Conservation (phyloP, 129 eudicot genomes). For the Kitagawia praeruptora region DNA sequence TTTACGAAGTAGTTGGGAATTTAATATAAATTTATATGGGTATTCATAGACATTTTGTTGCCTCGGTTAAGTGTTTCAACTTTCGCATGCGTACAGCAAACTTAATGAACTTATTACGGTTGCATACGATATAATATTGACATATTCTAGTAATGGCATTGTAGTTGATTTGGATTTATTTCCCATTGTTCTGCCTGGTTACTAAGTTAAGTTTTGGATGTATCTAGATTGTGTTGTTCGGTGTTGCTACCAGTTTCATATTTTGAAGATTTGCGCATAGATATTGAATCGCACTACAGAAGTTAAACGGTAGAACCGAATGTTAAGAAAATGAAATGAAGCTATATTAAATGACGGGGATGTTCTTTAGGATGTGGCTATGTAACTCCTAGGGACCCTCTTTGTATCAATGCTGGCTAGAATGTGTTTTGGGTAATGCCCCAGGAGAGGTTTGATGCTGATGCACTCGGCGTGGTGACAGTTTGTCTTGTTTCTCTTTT, state of each 20-base stretch:
- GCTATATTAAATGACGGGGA: background rate
- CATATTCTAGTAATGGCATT: background rate
- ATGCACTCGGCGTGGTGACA: constrained; percentile 99
- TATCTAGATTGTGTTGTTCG: background rate
- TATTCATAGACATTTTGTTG: too few relatives aligned
- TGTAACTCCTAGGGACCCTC: background rate
- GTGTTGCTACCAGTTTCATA: background rate
- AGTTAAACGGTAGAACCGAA: background rate
- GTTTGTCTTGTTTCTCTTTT: constrained; percentile 57
- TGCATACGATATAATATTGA: background rate
- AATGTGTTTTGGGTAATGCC: constrained; percentile 8
- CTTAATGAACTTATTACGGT: background rate
- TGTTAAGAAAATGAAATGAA: background rate
- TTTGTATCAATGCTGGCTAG: background rate
- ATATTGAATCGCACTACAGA: background rate
- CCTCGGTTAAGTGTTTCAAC: too few relatives aligned
- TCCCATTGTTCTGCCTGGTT: background rate
- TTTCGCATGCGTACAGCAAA: too few relatives aligned
- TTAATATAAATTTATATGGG: too few relatives aligned
- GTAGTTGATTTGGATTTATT: background rate
- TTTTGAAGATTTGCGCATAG: background rate
- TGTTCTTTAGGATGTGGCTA: background rate
- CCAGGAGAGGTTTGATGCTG: constrained; percentile 60
- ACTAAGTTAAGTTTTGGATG: background rate
- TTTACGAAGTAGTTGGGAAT: too few relatives aligned